A percentile compares a stretch with the other conserved stretches of the same genome.
These are phyloP conservation scores for Lasiodiplodia sp. DNA, from an alignment of 2,329 filamentous ascomycete genomes.

Conservation along the genomic window DNA sequence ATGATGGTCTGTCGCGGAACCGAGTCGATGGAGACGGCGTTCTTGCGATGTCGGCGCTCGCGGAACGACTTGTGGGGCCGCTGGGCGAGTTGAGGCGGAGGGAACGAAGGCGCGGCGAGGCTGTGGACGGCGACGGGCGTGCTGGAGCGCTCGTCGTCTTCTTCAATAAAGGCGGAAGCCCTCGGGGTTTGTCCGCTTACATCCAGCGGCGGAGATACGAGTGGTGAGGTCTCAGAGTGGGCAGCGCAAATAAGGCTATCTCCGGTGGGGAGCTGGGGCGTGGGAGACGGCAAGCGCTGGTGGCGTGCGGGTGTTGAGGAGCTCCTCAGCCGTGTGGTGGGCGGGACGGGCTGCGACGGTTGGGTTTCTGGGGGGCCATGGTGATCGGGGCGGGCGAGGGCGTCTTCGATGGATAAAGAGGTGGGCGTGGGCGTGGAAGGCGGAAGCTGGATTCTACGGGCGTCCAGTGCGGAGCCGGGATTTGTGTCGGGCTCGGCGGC, in stretches of 20 bases:
- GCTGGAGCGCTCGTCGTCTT: not conserved
- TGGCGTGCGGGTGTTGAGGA: constrained; percentile 13
- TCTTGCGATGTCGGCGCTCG: constrained; percentile 49
- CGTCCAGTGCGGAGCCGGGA: constrained; percentile 22
- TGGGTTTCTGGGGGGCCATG: not conserved
- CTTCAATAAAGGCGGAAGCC: not conserved
- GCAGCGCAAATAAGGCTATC: constrained; percentile 23
- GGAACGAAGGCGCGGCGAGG: not conserved
- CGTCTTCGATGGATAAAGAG: constrained; percentile 18
- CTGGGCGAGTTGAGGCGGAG: constrained; percentile 2
- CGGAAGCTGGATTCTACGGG: not conserved
- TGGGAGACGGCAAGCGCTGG: not conserved
- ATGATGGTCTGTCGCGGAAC: constrained; percentile 82
- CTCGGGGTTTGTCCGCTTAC: constrained; percentile 23
- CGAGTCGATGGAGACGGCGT: constrained; percentile 65
- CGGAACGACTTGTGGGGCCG: constrained; percentile 40
- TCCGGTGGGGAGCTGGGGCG: constrained; percentile 3
- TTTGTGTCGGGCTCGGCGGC: constrained; percentile 3
- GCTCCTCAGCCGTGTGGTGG: constrained; percentile 24
- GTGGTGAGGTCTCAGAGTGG: constrained; percentile 25
- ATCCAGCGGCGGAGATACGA: constrained; percentile 21
- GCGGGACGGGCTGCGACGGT: not conserved
- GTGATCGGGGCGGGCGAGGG: constrained; percentile 1
- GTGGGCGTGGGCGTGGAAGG: not conserved
- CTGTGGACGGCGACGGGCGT: constrained; percentile 15